Evolutionary conservation across 257 asterid genomes (phyloP).

Genomic region (Nicotiana sylvestris): DNA sequence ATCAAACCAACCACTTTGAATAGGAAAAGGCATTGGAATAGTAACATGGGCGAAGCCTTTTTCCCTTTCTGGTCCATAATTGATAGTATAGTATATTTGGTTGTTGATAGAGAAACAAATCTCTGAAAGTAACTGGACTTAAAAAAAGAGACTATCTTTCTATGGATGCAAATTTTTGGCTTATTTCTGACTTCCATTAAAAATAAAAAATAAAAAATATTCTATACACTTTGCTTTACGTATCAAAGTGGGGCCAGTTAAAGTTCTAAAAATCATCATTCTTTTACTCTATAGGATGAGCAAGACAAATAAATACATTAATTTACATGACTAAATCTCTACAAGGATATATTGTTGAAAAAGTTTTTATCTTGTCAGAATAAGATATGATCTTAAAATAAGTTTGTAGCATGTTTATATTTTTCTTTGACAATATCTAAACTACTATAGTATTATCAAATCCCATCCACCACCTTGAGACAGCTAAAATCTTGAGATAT

Average conservation of each 20-base stretch:
- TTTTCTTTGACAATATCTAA: not conserved
- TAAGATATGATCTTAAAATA: not conserved
- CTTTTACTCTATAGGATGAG: not conserved
- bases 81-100: too few relatives aligned
- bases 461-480: not conserved
- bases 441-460: not conserved
- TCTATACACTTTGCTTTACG: not conserved
- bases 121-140: not conserved
- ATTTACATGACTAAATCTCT: not conserved
- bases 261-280: not conserved
- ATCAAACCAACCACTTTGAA: constrained; percentile 17
- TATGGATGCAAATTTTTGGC: not conserved
- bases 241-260: not conserved
- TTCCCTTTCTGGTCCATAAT: not conserved
- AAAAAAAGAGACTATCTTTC: not conserved
- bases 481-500: constrained; percentile 1
- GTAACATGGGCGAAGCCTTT: not conserved
- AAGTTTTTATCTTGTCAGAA: not conserved
- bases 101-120: not conserved
- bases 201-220: not conserved
- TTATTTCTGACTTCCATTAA: not conserved
- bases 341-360: not conserved
- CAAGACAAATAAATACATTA: not conserved
- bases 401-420: not conserved
- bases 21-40: not conserved